Evolutionary conservation across 2,329 filamentous ascomycete genomes (phyloP), one percentile per base, ranked within the genome.

Genomic region (Colletotrichum australisinense): DNA sequence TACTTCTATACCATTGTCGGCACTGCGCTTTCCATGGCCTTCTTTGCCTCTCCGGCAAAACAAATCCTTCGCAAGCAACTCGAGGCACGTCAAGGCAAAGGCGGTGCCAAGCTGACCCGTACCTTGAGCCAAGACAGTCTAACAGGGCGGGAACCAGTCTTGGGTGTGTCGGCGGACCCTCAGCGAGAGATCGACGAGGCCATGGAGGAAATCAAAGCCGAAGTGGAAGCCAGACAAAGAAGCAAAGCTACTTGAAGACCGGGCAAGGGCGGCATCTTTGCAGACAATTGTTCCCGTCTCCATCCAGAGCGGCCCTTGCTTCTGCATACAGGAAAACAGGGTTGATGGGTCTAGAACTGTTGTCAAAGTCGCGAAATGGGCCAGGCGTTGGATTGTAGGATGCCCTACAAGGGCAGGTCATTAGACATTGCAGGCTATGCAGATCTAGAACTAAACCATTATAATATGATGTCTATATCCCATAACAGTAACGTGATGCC

Each of bases 1-100:
- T 97, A 98, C 84, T 98, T 95, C 85, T 99, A 97, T 83, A 91
- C 90, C 38, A 86, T 97, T 67, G 80, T 95, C 74, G 92, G 91
- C 76, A 93, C 93, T 1, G 83, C 86, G 11, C 81, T 84, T 0
- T 90, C 91, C 22, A 90, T 95, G 69, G 89, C 86, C 8, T 93
- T 98, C 84, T 98, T 98, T 79, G 89, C 92, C 53, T 94, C 93
- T 1, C 94, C 95, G 0, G 93, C 90, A 2, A 97, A 95, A 81
- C 82, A 84, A 5, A 78, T 82, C 22, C 84, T 95, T 0, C 85
- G 86, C 73, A 86, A 88, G 77, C 83, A 84, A 71, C 83, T 94
- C 8, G 92, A 94, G 76, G 83, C 87, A 72, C 88, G 92, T 32
- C 84, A 86, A 5, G 84, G 83, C 14, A 84, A 83, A 42, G 86